Conservation (phyloP, 192 early-diverging fungal species). For the Phlyctochytrium arcticum region DNA sequence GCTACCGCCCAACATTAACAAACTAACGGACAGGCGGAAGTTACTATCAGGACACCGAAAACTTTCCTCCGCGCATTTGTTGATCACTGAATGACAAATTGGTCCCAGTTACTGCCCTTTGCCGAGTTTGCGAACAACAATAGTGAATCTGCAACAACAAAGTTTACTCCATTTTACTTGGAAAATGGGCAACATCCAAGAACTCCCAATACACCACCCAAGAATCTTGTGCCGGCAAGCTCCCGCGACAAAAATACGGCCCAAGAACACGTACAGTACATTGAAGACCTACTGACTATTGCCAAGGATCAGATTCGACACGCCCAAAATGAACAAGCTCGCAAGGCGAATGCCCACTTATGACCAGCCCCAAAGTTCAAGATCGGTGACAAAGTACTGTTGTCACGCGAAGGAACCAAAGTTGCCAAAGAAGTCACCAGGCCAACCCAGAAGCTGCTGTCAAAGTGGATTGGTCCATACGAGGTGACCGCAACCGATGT, state of each 20-base stretch:
- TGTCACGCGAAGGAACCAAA: not conserved
- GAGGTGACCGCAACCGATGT: not conserved
- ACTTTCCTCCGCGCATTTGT: slow-evolving; percentile 3
- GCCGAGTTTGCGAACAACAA: slow-evolving; percentile 33
- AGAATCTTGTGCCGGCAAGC: no score
- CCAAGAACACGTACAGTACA: not conserved
- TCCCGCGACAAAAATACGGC: no score
- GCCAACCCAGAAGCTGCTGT: not conserved
- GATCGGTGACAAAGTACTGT: no score
- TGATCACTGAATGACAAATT: slow-evolving; percentile 15
- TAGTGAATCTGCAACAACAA: not conserved
- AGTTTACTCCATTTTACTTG: no score
- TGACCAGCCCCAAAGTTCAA: not conserved
- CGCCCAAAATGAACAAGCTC: not conserved
- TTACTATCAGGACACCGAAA: not conserved
- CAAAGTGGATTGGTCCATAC: not conserved
- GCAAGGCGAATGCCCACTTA: not conserved
- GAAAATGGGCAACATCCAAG: no score
- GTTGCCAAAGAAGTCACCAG: not conserved
- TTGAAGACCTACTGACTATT: not conserved
- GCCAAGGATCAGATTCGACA: not conserved
- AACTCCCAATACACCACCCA: no score
- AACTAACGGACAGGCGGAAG: no score
- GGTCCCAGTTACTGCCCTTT: slow-evolving; percentile 23
- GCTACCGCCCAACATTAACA: no score